Conservation (phyloP, 1,139 yeast genomes). For the Debaryomyces sp. region DNA sequence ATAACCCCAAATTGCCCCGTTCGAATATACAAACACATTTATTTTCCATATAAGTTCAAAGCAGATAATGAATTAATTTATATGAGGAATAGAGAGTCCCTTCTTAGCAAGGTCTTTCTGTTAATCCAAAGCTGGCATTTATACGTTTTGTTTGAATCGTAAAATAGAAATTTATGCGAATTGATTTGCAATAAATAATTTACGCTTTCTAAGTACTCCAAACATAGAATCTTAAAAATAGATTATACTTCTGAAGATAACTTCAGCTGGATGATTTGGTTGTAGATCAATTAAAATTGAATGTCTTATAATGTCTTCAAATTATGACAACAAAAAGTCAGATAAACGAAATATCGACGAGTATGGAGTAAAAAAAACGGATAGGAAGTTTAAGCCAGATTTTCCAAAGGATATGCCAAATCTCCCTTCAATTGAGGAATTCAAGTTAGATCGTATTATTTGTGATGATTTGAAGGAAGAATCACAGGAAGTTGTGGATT, state of each 20-base stretch:
- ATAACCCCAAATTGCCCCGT: too few relatives aligned
- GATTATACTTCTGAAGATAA: neutral
- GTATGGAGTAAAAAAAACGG: neutral
- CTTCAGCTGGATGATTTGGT: neutral
- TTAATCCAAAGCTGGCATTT: neutral
- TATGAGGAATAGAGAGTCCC: neutral
- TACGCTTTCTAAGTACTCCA: neutral
- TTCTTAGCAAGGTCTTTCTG: neutral
- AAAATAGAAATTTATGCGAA: slow-evolving; percentile 4
- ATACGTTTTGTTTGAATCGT: neutral
- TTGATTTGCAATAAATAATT: neutral
- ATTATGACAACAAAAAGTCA: neutral
- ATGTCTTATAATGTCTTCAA: neutral
- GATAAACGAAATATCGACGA: neutral
- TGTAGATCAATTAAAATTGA: neutral
- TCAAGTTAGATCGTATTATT: slow-evolving; percentile 41
- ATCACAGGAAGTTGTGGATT: slow-evolving; percentile 34
- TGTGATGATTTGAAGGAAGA: slow-evolving; percentile 32
- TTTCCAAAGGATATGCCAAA: slow-evolving; percentile 14
- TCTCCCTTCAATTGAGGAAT: slow-evolving; percentile 41
- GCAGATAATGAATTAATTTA: neutral
- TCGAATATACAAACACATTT: too few relatives aligned
- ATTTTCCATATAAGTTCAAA: too few relatives aligned
- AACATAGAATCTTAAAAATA: neutral
- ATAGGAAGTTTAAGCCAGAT: slow-evolving; percentile 17